These are phyloP conservation scores for Micractinium sp. DNA, from an alignment of 139 green algal genomes.

Conservation along the genomic window DNA sequence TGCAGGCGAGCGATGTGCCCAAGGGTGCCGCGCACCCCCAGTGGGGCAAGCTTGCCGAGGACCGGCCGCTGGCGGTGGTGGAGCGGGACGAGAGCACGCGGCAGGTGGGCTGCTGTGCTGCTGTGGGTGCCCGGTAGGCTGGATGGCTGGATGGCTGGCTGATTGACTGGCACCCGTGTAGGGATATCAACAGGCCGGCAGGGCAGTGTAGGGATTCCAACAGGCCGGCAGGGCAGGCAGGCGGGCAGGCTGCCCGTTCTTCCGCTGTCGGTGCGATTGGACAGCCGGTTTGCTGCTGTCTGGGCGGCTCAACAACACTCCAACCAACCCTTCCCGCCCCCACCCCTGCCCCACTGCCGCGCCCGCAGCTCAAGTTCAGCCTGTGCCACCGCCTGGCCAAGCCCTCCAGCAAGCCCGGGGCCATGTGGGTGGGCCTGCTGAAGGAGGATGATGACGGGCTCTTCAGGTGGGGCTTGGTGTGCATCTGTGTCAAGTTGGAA, in stretches of 20 bases:
- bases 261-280: not conserved
- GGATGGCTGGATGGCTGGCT: not conserved
- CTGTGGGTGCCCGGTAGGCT: not conserved
- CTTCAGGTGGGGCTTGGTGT: conserved; percentile 26
- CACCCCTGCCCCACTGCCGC: not conserved
- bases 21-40: conserved; percentile 9
- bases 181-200: too few relatives aligned
- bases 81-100: conserved; percentile 28
- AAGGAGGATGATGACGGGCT: conserved; percentile 29
- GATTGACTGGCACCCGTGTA: not conserved
- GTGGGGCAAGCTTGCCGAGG: conserved; percentile 47
- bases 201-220: too few relatives aligned
- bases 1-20: conserved; percentile 11
- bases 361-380: not conserved
- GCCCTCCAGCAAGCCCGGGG: conserved; percentile 10
- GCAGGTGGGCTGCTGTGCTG: not conserved
- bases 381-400: conserved; percentile 45
- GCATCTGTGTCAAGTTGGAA: too few relatives aligned
- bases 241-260: not conserved
- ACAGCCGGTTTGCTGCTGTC: too few relatives aligned
- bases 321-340: not conserved
- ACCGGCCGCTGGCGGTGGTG: conserved; percentile 45
- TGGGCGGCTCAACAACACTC: too few relatives aligned
- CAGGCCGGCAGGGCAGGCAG: too few relatives aligned
- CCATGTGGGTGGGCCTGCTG: conserved; percentile 46